Percentiles rank a stretch among this genome's conserved stretches.
Conservation (phyloP, 495 filamentous ascomycete species). For the Umbilicaria muhlenbergii region DNA sequence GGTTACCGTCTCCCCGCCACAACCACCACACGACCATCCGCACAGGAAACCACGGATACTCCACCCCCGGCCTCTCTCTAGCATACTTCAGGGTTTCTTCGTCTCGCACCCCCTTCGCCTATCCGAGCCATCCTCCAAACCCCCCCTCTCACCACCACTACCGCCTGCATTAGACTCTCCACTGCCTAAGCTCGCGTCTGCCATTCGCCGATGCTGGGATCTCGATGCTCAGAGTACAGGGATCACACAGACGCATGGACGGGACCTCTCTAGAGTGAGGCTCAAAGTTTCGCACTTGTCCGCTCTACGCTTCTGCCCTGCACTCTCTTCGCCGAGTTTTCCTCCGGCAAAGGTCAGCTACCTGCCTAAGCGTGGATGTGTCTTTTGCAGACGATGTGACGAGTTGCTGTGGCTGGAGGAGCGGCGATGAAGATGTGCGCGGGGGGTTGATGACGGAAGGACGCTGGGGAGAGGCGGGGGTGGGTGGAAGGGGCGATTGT, state of each 20-base stretch:
- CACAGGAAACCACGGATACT: background rate
- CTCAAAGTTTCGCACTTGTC: constrained; percentile 95
- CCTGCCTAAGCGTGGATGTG: constrained; percentile 6
- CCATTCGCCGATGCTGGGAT: background rate
- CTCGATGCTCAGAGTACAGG: constrained; percentile 3
- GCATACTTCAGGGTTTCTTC: constrained; percentile 7
- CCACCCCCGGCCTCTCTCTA: constrained; percentile 1
- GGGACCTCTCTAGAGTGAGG: constrained; percentile 92
- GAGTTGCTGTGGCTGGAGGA: constrained; percentile 8
- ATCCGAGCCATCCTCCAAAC: background rate
- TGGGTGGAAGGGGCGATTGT: background rate
- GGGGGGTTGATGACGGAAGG: constrained; percentile 3
- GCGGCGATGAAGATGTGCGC: constrained; percentile 2
- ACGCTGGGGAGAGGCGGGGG: constrained; percentile 5
- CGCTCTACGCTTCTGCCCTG: constrained; percentile 16
- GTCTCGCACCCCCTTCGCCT: background rate
- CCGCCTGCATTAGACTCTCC: background rate
- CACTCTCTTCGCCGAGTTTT: background rate
- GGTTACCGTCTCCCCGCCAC: background rate
- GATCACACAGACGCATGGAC: constrained; percentile 14
- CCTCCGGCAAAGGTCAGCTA: constrained; percentile 4
- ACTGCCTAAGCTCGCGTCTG: background rate
- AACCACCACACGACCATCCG: background rate
- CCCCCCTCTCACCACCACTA: constrained; percentile 8
- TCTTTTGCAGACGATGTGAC: constrained; percentile 15